Evolutionary conservation across 2,329 filamentous ascomycete genomes (phyloP), one percentile per base, ranked within the genome.

Genomic region (Aotearoamyces nothofagi): DNA sequence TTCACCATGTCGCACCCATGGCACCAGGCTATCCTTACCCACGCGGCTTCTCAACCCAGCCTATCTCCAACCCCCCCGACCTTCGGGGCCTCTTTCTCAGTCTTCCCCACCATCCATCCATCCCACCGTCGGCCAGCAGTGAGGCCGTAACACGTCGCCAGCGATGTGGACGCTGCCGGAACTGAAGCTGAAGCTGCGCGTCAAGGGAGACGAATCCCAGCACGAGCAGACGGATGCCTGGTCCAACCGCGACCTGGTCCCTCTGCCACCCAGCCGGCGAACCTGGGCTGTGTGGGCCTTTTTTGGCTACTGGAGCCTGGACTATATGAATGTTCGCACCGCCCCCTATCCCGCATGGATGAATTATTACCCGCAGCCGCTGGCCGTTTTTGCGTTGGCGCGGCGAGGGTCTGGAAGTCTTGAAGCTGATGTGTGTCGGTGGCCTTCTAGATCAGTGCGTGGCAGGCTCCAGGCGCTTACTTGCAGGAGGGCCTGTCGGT

Each of bases 181-280:
- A n/a, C n/a, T n/a, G n/a, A n/a, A n/a, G n/a, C n/a, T n/a, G n/a
- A n/a, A n/a, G n/a, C n/a, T n/a, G n/a, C n/a, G n/a, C n/a, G n/a
- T n/a, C n/a, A n/a, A n/a, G n/a, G n/a, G n/a, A n/a, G n/a, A n/a
- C n/a, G n/a, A n/a, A n/a, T n/a, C n/a, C n/a, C n/a, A n/a, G n/a
- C n/a, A n/a, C n/a, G n/a, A n/a, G n/a, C n/a, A n/a, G n/a, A n/a
- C n/a, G n/a, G n/a, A n/a, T n/a, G n/a, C n/a, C n/a, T 53, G 47
- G 46, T 52, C 52, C 43, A 56, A 57, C 37, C 46, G 55, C 27
- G 54, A 57, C 38, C 51, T 55, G 27, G 45, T 49, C 17, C 54
- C 55, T 12, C 42, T 57, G 8, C 54, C 54, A 17, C 53, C 54
- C 4, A 41, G 38, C 11, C 44, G 55, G 15, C 46, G 54, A 6